phyloP scores from a whole-genome alignment of 345 rosid species.

The Rhodamnia argentea region DNA sequence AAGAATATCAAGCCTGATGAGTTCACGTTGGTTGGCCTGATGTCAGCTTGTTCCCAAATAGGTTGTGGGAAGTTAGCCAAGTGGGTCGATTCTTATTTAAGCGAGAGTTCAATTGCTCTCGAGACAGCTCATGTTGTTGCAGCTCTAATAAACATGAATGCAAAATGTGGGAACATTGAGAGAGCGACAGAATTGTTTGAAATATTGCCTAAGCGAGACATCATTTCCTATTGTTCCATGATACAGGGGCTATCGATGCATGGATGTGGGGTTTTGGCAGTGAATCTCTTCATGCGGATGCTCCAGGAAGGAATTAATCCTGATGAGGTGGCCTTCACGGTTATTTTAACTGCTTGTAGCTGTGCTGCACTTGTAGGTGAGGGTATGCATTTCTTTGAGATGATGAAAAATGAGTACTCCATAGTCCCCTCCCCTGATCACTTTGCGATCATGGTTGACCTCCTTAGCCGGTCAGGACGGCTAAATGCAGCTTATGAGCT shows the following conservation, averaged over 20 bases:
- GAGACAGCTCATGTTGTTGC: conserved; percentile 37
- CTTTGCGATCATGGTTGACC: conserved; percentile 60
- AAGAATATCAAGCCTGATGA: conserved; percentile 44
- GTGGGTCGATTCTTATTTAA: conserved; percentile 43
- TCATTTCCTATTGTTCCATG: conserved; percentile 52
- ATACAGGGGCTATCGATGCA: conserved; percentile 61
- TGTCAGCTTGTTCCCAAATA: conserved; percentile 71
- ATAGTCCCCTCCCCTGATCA: conserved; percentile 51
- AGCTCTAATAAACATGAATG: conserved; percentile 72
- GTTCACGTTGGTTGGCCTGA: conserved; percentile 43
- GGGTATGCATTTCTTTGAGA: conserved; percentile 40
- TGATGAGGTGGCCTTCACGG: conserved; percentile 61
- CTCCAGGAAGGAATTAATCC: conserved; percentile 50
- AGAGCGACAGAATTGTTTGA: conserved; percentile 47
- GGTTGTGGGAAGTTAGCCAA: conserved; percentile 47
- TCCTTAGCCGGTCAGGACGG: conserved; percentile 51
- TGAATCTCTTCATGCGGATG: conserved; percentile 46
- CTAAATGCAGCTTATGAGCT: conserved; percentile 45
- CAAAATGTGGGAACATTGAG: conserved; percentile 63
- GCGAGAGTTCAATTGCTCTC: conserved; percentile 21
- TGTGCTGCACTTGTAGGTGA: conserved; percentile 47
- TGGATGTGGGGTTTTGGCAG: conserved; percentile 35
- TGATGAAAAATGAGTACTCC: conserved; percentile 33
- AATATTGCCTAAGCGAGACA: conserved; percentile 35
- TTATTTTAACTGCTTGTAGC: conserved; percentile 53